Percentiles rank a stretch among this genome's conserved stretches.
Evolutionary conservation across 164 flowering plant species (phyloP).

Genomic region (Vitis rotundifolia): DNA sequence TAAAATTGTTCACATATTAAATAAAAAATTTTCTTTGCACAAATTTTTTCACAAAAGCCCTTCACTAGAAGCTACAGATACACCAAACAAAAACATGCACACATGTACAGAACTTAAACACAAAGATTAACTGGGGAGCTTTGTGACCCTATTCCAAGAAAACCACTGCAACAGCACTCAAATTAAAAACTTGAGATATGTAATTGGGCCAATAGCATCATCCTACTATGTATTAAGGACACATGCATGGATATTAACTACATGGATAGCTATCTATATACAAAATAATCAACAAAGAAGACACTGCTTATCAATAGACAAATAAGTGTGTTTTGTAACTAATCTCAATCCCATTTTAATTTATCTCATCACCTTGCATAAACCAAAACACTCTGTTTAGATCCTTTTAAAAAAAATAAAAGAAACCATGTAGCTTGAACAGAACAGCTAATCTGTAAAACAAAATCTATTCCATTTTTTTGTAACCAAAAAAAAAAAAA

Average conservation of each 20-base stretch:
- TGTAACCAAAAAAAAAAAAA: conserved; percentile 10
- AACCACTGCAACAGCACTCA: neutral
- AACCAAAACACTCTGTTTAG: too few relatives aligned
- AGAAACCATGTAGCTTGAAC: neutral
- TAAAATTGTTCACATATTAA: too few relatives aligned
- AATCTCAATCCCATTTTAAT: too few relatives aligned
- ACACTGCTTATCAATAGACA: neutral
- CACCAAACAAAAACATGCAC: too few relatives aligned
- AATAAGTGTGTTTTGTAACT: too few relatives aligned
- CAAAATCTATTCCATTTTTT: conserved; percentile 1
- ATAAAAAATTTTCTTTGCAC: too few relatives aligned
- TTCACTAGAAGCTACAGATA: too few relatives aligned
- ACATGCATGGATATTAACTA: neutral
- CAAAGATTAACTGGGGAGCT: neutral
- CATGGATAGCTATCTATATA: neutral
- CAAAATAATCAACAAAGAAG: neutral
- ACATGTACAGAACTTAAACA: neutral
- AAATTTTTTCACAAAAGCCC: too few relatives aligned
- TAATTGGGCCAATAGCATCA: too few relatives aligned
- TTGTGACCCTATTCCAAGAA: neutral
- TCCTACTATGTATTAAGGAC: neutral
- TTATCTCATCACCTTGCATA: too few relatives aligned
- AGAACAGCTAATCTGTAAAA: neutral
- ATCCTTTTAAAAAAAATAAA: neutral
- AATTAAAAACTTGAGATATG: too few relatives aligned